phyloP scores from a whole-genome alignment of 108 stramenopile species.

The Aurantiochytrium sp. region DNA sequence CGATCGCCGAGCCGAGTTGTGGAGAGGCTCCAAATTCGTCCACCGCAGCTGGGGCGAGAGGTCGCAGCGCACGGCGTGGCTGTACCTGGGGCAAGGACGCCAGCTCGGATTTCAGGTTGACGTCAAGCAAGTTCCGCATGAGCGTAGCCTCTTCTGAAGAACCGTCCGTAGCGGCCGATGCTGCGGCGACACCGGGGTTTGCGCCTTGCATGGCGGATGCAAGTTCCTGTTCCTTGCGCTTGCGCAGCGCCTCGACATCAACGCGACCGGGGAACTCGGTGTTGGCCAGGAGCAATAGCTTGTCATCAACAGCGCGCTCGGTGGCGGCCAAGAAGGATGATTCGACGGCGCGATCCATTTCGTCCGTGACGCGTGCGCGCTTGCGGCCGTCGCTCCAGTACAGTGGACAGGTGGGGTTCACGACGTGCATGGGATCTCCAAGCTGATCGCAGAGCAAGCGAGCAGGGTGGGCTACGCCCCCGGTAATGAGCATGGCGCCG shows the following conservation, averaged over 20 bases:
- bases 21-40: background rate
- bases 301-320: background rate
- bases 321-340: background rate
- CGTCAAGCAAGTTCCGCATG: background rate
- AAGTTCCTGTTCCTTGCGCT: background rate
- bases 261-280: background rate
- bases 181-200: no score
- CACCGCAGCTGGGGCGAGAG: background rate
- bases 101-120: background rate
- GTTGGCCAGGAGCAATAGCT: background rate
- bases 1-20: background rate
- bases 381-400: background rate
- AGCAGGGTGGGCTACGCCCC: background rate
- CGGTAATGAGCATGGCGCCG: slow-evolving; percentile 13
- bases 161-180: no score
- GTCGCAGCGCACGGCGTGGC: background rate
- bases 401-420: background rate
- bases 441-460: background rate
- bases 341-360: background rate
- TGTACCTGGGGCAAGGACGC: background rate
- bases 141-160: background rate
- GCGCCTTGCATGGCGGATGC: no score
- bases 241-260: background rate
- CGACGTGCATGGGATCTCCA: background rate
- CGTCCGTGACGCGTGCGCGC: background rate